phyloP scores from a whole-genome alignment of 2,329 filamentous ascomycete species.

The Trichoderma sp. region DNA sequence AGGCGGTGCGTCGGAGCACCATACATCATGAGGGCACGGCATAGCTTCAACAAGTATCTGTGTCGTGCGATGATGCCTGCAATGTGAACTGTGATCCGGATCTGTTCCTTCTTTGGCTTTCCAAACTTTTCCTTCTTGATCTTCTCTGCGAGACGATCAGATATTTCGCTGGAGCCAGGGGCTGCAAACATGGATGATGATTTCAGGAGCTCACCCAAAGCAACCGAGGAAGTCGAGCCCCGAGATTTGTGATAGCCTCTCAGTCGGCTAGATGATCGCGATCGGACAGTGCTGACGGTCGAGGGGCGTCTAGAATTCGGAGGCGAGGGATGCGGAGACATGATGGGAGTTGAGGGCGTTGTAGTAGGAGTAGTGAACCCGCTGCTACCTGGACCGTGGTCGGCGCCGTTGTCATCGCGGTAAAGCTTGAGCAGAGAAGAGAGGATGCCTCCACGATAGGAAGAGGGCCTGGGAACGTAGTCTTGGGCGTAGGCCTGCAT shows the following conservation, averaged over 20 bases:
- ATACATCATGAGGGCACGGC: slow-evolving; percentile 82
- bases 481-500: slow-evolving; percentile 50
- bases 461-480: slow-evolving; percentile 63
- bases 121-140: slow-evolving; percentile 39
- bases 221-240: slow-evolving; percentile 43
- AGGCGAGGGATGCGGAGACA: slow-evolving; percentile 44
- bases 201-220: slow-evolving; percentile 51
- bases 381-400: slow-evolving; percentile 34
- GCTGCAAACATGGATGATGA: slow-evolving; percentile 52
- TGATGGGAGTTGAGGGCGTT: slow-evolving; percentile 37
- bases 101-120: slow-evolving; percentile 38
- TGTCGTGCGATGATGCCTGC: slow-evolving; percentile 73
- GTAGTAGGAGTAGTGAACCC: slow-evolving; percentile 41
- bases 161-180: slow-evolving; percentile 44
- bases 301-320: slow-evolving; percentile 41
- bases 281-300: slow-evolving; percentile 28
- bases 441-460: slow-evolving; percentile 71
- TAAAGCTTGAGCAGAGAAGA: slow-evolving; percentile 71
- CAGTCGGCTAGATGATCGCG: slow-evolving; percentile 39
- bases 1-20: slow-evolving; percentile 88
- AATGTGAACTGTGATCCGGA: slow-evolving; percentile 56
- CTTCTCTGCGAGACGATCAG: slow-evolving; percentile 45
- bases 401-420: slow-evolving; percentile 44
- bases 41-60: slow-evolving; percentile 79
- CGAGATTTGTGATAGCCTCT: slow-evolving; percentile 43